Evolutionary conservation across 1,284 basidiomycete species (phyloP).

Genomic region (Fomitiporia mediterranea): DNA sequence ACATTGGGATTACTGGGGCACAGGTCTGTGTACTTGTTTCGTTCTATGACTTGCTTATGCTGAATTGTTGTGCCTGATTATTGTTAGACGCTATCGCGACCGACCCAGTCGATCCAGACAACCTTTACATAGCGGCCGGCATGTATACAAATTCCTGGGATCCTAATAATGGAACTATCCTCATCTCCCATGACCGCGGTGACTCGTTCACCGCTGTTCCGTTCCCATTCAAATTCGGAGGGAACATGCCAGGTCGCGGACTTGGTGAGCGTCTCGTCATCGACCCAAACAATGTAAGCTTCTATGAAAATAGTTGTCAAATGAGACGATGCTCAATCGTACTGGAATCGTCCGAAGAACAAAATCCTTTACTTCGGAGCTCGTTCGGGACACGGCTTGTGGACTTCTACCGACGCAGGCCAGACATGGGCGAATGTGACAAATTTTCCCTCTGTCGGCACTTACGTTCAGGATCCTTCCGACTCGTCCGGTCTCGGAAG

Average conservation of each 20-base stretch:
- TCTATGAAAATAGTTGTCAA: no score
- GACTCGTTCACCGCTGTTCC: slow-evolving; percentile 20
- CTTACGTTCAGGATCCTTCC: slow-evolving; percentile 15
- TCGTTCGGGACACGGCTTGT: slow-evolving; percentile 27
- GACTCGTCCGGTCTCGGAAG: slow-evolving; percentile 21
- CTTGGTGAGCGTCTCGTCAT: slow-evolving; percentile 21
- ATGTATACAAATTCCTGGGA: slow-evolving; percentile 29
- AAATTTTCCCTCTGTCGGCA: slow-evolving; percentile 20
- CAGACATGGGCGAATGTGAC: slow-evolving; percentile 20
- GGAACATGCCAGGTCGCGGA: slow-evolving; percentile 29
- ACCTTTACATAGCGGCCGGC: slow-evolving; percentile 23
- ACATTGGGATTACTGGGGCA: slow-evolving; percentile 22
- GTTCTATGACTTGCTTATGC: neutral
- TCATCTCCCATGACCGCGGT: slow-evolving; percentile 22
- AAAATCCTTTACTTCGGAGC: slow-evolving; percentile 26
- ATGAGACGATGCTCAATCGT: neutral
- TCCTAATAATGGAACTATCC: slow-evolving; percentile 26
- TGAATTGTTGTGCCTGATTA: neutral
- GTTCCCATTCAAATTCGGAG: slow-evolving; percentile 27
- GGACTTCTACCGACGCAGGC: slow-evolving; percentile 24
- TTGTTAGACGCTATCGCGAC: slow-evolving; percentile 22
- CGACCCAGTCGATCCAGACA: slow-evolving; percentile 25
- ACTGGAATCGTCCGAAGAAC: slow-evolving; percentile 13
- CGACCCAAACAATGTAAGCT: slow-evolving; percentile 18
- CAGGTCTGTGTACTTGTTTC: neutral